Percentiles rank a stretch among this genome's conserved stretches.
phyloP scores from a whole-genome alignment of 257 asterid species.

The Lycium ferocissimum region DNA sequence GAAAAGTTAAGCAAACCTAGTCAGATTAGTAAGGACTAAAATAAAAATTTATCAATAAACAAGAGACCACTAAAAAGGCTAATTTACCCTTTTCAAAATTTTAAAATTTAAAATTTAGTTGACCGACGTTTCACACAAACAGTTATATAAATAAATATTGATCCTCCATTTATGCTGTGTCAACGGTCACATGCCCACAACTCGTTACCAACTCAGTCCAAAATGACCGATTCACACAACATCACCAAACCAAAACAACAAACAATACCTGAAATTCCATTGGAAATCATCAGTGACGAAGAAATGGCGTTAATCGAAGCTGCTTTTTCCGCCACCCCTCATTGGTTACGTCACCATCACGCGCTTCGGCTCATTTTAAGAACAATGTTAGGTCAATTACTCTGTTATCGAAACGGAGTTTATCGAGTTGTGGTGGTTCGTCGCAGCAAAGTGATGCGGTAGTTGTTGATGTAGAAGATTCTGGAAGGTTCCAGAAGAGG shows the following conservation, averaged over 20 bases:
- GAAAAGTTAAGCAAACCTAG: too few relatives aligned
- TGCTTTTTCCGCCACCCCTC: constrained; percentile 60
- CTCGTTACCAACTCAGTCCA: too few relatives aligned
- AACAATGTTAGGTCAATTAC: constrained; percentile 56
- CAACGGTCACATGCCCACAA: constrained; percentile 49
- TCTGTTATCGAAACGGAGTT: constrained; percentile 61
- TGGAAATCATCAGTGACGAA: constrained; percentile 68
- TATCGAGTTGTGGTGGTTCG: constrained; percentile 48
- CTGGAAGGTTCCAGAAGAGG: constrained; percentile 48
- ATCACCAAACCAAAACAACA: too few relatives aligned
- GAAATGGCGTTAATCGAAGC: constrained; percentile 88
- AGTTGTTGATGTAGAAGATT: constrained; percentile 70
- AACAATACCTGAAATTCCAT: constrained; percentile 51
- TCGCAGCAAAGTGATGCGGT: constrained; percentile 33
- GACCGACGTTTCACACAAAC: too few relatives aligned
- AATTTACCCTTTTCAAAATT: too few relatives aligned
- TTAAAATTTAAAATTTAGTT: too few relatives aligned
- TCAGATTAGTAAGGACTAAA: too few relatives aligned
- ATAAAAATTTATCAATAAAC: too few relatives aligned
- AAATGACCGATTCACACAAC: constrained; percentile 52
- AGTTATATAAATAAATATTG: too few relatives aligned
- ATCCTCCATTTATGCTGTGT: constrained; percentile 29
- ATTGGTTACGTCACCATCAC: background rate
- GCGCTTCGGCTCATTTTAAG: constrained; percentile 34
- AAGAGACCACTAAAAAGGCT: too few relatives aligned